phyloP scores from a whole-genome alignment of 148 eudicot species.

The Nepenthes gracilis region DNA sequence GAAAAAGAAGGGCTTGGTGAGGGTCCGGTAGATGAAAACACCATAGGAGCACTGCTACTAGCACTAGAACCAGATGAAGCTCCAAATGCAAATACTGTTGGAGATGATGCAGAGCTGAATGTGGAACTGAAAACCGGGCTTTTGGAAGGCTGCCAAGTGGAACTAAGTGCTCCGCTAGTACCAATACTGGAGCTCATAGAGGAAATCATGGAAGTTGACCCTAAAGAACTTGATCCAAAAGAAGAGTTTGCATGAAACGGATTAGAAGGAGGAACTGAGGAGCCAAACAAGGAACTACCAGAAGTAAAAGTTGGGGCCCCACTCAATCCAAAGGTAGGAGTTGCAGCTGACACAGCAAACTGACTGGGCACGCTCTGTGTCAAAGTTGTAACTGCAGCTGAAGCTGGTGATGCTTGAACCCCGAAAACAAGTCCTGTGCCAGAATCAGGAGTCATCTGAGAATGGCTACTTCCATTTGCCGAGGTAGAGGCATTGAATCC shows the following conservation, averaged over 20 bases:
- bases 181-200: conserved; percentile 18
- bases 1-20: conserved; percentile 35
- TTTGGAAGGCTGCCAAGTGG: conserved; percentile 25
- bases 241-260: conserved; percentile 15
- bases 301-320: conserved; percentile 17
- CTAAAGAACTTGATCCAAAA: conserved; percentile 21
- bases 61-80: conserved; percentile 26
- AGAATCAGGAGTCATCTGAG: conserved; percentile 19
- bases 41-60: conserved; percentile 20
- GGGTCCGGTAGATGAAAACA: conserved; percentile 29
- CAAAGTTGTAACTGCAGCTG: conserved; percentile 6
- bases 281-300: conserved; percentile 18
- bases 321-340: conserved; percentile 16
- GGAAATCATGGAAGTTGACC: conserved; percentile 16
- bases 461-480: conserved; percentile 8
- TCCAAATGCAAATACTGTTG: conserved; percentile 39
- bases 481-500: conserved; percentile 26
- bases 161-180: conserved; percentile 20
- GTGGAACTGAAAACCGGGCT: conserved; percentile 18
- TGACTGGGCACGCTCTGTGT: conserved; percentile 15
- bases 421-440: conserved; percentile 13
- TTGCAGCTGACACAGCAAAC: conserved; percentile 16
- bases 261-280: conserved; percentile 14
- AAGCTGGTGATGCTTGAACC: conserved; percentile 15
- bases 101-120: conserved; percentile 12